These are phyloP conservation scores for Coemansia javaensis DNA, from an alignment of 192 early-diverging fungal genomes.

Conservation along the genomic window DNA sequence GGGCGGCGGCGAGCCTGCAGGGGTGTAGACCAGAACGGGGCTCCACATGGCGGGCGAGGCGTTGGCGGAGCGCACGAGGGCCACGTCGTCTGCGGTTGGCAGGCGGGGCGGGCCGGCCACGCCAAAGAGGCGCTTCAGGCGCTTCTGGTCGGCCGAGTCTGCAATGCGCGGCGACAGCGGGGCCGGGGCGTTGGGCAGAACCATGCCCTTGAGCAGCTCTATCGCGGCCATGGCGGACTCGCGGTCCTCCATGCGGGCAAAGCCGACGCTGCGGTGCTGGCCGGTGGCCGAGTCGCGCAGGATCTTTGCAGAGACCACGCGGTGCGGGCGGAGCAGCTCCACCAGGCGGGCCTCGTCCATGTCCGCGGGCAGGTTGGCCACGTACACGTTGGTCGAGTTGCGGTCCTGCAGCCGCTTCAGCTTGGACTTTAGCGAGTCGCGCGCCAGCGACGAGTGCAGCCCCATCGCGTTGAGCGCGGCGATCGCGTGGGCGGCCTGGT, in stretches of 20 bases:
- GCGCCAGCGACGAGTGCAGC: conserved; percentile 71
- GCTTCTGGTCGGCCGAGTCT: conserved; percentile 73
- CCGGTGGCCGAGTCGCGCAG: conserved; percentile 63
- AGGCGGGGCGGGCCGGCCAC: conserved; percentile 40
- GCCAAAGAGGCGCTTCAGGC: conserved; percentile 49
- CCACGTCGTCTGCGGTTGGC: conserved; percentile 43
- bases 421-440: conserved; percentile 67
- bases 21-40: conserved; percentile 40
- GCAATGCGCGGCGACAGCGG: conserved; percentile 76
- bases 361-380: conserved; percentile 74
- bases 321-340: conserved; percentile 60
- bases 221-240: conserved; percentile 64
- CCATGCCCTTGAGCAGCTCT: conserved; percentile 58
- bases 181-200: conserved; percentile 56
- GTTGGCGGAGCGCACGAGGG: conserved; percentile 10
- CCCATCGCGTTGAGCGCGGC: conserved; percentile 61
- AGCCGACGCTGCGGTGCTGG: conserved; percentile 72
- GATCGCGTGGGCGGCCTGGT: conserved; percentile 65
- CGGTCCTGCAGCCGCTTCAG: conserved; percentile 69
- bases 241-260: conserved; percentile 69
- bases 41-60: conserved; percentile 44
- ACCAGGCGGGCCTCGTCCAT: conserved; percentile 65
- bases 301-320: conserved; percentile 69
- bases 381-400: conserved; percentile 75
- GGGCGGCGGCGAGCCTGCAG: conserved; percentile 19